A percentile compares a stretch with the other conserved stretches of the same genome.
Evolutionary conservation across 768 basidiomycete species (phyloP).

Genomic region (Leucocoprinus leucothites): DNA sequence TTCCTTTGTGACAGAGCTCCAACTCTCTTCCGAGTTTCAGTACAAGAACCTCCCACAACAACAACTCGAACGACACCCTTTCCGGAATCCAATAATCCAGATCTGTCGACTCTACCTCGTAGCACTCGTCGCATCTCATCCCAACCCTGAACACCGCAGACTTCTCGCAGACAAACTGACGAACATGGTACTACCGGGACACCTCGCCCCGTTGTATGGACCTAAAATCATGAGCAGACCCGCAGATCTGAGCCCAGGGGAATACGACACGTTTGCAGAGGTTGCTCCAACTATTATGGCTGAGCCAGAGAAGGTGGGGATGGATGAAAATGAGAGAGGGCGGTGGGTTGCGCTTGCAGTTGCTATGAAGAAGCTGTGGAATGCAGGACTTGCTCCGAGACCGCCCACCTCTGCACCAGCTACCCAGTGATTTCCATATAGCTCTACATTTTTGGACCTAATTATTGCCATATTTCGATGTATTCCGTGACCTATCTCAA

Average conservation of each 20-base stretch:
- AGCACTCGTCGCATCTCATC: conserved; percentile 5
- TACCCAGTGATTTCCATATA: neutral
- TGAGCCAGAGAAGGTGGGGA: conserved; percentile 1
- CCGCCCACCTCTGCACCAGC: neutral
- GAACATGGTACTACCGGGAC: neutral
- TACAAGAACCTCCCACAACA: conserved; percentile 4
- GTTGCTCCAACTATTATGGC: conserved; percentile 1
- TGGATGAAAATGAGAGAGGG: conserved; percentile 9
- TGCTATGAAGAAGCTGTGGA: conserved; percentile 8
- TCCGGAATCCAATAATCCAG: conserved; percentile 4
- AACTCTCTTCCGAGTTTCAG: conserved; percentile 2
- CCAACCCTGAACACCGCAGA: conserved; percentile 4
- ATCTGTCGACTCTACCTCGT: conserved; percentile 5
- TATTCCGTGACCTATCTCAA: too few relatives aligned
- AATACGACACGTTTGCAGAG: conserved; percentile 8
- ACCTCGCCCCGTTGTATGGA: conserved; percentile 4
- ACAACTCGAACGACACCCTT: conserved; percentile 5
- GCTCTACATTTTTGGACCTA: neutral
- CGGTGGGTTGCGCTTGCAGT: conserved; percentile 7
- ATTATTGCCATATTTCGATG: too few relatives aligned
- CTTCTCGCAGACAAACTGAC: conserved; percentile 2
- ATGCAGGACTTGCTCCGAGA: conserved; percentile 1
- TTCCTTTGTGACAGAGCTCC: too few relatives aligned
- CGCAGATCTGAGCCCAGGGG: conserved; percentile 3
- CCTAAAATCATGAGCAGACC: conserved; percentile 5